These are phyloP conservation scores for Calonectria pseudoreteaudii DNA, from an alignment of 2,329 filamentous ascomycete species.

Conservation along the genomic window DNA sequence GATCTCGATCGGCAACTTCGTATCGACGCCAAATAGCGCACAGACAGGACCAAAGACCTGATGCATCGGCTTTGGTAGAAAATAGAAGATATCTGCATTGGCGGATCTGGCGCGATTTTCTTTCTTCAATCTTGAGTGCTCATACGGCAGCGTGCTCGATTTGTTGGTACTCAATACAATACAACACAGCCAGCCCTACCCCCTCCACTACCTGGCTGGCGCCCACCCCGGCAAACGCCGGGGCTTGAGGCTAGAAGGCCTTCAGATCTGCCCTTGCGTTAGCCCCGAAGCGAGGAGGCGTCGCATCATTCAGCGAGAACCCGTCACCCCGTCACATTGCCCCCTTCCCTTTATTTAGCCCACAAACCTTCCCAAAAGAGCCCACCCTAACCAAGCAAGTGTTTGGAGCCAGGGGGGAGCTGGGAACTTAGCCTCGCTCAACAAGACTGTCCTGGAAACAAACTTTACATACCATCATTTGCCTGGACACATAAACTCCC, in stretches of 20 bases:
- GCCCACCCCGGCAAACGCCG: slow-evolving; percentile 1
- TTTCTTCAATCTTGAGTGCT: background rate
- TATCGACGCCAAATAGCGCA: background rate
- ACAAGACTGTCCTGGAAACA: background rate
- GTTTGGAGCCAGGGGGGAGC: slow-evolving; percentile 7
- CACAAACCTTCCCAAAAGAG: slow-evolving; percentile 6
- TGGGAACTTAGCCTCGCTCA: slow-evolving; percentile 5
- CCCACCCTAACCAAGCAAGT: slow-evolving; percentile 8
- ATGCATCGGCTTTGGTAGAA: background rate
- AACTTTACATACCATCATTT: slow-evolving; percentile 3
- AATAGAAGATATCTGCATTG: background rate
- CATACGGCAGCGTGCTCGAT: background rate
- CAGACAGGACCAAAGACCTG: background rate
- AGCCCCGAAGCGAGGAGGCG: slow-evolving; percentile 8
- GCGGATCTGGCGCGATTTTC: background rate
- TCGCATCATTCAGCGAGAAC: slow-evolving; percentile 9
- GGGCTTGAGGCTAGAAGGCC: slow-evolving; percentile 13
- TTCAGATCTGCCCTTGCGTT: slow-evolving; percentile 19
- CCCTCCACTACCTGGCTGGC: background rate
- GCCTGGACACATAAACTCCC: background rate
- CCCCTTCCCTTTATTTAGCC: slow-evolving; percentile 1
- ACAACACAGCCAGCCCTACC: slow-evolving; percentile 2
- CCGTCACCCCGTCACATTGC: background rate
- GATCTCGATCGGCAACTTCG: slow-evolving; percentile 4
- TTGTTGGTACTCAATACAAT: background rate